Conservation (phyloP, 306 rosid genomes). For the Comarum palustre region DNA sequence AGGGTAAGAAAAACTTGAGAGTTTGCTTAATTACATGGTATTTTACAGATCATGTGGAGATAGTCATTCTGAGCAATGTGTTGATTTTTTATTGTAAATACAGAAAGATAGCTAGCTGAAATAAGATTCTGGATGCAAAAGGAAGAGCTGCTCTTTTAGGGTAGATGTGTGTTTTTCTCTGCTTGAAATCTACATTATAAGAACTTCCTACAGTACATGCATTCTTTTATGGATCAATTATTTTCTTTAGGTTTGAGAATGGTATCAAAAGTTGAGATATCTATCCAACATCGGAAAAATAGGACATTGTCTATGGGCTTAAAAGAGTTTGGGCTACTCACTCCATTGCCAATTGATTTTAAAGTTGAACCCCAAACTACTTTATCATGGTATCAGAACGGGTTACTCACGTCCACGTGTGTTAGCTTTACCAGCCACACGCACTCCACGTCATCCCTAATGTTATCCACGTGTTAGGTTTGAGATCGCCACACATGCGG, state of each 20-base stretch:
- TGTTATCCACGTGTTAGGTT: no score
- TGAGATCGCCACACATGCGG: no score
- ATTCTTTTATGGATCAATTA: neutral
- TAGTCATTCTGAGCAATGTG: constrained; percentile 13
- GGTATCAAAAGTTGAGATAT: neutral
- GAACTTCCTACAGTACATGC: constrained; percentile 14
- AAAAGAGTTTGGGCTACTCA: no score
- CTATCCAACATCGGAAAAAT: no score
- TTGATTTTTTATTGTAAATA: constrained; percentile 41
- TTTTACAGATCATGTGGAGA: constrained; percentile 17
- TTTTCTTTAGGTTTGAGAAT: neutral
- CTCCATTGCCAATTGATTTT: no score
- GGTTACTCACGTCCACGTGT: no score
- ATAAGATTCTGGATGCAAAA: constrained; percentile 35
- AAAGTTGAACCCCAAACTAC: no score
- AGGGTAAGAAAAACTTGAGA: constrained; percentile 55
- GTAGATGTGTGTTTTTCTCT: constrained; percentile 27
- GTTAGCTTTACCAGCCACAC: no score
- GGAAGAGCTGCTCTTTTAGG: constrained; percentile 17
- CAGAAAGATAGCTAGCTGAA: constrained; percentile 25
- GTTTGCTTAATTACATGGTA: constrained; percentile 15
- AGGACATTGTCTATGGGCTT: no score
- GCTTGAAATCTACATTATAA: constrained; percentile 26
- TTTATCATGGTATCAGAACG: no score
- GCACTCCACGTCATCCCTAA: no score